Base-by-base conservation (phyloP, 2,329 filamentous ascomycete species). In the Talaromyces rugulosus region DNA sequence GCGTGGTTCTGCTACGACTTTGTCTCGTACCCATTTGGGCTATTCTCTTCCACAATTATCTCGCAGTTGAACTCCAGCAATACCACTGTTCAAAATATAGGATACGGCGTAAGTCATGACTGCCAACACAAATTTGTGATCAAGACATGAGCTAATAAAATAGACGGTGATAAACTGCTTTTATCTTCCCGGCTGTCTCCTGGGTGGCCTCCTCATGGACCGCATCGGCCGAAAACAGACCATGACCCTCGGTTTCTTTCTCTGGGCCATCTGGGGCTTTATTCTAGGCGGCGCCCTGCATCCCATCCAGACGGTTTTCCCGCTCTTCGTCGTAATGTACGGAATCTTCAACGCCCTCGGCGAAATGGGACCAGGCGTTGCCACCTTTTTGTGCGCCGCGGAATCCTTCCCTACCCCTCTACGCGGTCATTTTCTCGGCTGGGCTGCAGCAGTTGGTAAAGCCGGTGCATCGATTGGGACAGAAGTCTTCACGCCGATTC, bases 1-100 rank as follows among this genome's bases (percentile, higher is more conserved):
- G 44, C 79, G 5, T 85, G 82, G 82, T 84, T 84, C 68, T 67
- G 75, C 8, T 81, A 85, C 69, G 82, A 86, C 66, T 86, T 80
- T 68, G 80, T 85, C 53, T 79, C 81, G 0, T 82, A 82, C 62
- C 83, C 83, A 0, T 84, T 85, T 63, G 82, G 82, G 1, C 78
- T 85, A 18, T 85, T 85, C 68, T 80, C 78, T 64, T 81, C 81
- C 0, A 83, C 82, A 12, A 85, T 85, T 61, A 78, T 83, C 55
- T 71, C 71, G 2, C 72, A 75, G n/a, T 72, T 79, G 31, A 80
- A 81, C 47, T 68, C 77, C 0, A 72, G 72, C 34, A 74, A 79
- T 14, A 79, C 75, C 5, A 68, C 82, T 1, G 66, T 71, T 5
- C 65, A 71, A 14, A 73, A 72, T 73, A 72, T 82, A 28, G 79